A percentile compares a stretch with the other conserved stretches of the same genome.
Conservation (phyloP, 768 basidiomycete genomes). For the Grammothele lineata region DNA sequence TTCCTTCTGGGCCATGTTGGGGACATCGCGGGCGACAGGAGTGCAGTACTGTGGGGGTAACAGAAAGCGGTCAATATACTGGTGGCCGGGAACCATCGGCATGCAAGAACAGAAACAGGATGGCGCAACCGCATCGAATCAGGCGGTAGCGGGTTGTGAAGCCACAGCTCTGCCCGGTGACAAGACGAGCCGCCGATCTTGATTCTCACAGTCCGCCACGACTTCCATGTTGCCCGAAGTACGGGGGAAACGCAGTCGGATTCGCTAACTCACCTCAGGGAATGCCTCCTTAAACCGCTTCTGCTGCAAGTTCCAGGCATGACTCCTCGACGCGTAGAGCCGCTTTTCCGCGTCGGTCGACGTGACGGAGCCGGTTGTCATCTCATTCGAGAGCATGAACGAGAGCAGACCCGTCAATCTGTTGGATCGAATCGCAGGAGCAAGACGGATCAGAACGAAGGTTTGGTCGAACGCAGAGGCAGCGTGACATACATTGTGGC, state of each 20-base stretch:
- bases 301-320: conserved; percentile 80
- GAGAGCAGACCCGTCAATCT: conserved; percentile 91
- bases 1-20: conserved; percentile 90
- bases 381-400: conserved; percentile 94
- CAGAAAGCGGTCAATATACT: conserved; percentile 10
- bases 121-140: no score
- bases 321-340: conserved; percentile 70
- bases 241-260: no score
- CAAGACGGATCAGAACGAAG: neutral
- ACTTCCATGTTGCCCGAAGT: no score
- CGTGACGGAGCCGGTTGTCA: conserved; percentile 91
- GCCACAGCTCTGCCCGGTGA: no score
- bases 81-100: neutral
- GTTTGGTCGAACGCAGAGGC: neutral
- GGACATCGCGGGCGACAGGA: conserved; percentile 63
- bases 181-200: no score
- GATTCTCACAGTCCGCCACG: no score
- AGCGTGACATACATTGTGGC: conserved; percentile 74
- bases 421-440: conserved; percentile 3
- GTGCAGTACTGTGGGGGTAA: conserved; percentile 58
- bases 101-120: no score
- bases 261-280: conserved; percentile 67
- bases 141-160: no score
- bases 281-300: conserved; percentile 84
- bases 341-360: conserved; percentile 78